phyloP scores from a whole-genome alignment of 148 eudicot genomes.

The Polygonum aviculare region DNA sequence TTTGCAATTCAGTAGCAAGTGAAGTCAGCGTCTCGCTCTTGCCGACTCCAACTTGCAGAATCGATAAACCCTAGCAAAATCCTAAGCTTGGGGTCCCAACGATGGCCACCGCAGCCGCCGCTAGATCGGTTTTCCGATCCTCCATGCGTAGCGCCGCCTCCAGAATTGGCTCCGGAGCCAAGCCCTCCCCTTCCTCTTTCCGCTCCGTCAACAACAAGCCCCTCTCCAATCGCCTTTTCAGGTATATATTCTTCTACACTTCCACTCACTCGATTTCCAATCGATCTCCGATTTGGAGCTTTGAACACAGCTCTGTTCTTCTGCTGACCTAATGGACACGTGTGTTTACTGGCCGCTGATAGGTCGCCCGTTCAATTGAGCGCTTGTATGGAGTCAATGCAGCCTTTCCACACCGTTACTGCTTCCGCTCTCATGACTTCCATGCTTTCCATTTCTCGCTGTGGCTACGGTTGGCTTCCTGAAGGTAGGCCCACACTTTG shows the following conservation, averaged over 20 bases:
- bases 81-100: neutral
- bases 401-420: constrained; percentile 71
- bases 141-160: constrained; percentile 30
- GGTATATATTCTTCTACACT: constrained; percentile 21
- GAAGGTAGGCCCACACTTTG: constrained; percentile 35
- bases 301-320: neutral
- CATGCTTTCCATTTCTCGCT: constrained; percentile 60
- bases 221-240: constrained; percentile 48
- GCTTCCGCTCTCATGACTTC: constrained; percentile 91
- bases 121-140: constrained; percentile 55
- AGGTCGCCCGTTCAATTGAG: constrained; percentile 77
- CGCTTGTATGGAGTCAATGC: constrained; percentile 60
- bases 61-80: neutral
- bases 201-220: constrained; percentile 31
- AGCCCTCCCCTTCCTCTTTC: constrained; percentile 41
- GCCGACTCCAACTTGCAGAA: neutral
- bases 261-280: neutral
- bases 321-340: neutral
- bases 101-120: constrained; percentile 31
- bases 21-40: no score
- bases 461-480: constrained; percentile 57
- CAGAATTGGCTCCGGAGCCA: constrained; percentile 28
- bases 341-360: neutral
- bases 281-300: neutral
- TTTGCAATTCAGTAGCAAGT: no score